phyloP scores from a whole-genome alignment of 2,329 filamentous ascomycete species.

The Paecilomyces variotii region DNA sequence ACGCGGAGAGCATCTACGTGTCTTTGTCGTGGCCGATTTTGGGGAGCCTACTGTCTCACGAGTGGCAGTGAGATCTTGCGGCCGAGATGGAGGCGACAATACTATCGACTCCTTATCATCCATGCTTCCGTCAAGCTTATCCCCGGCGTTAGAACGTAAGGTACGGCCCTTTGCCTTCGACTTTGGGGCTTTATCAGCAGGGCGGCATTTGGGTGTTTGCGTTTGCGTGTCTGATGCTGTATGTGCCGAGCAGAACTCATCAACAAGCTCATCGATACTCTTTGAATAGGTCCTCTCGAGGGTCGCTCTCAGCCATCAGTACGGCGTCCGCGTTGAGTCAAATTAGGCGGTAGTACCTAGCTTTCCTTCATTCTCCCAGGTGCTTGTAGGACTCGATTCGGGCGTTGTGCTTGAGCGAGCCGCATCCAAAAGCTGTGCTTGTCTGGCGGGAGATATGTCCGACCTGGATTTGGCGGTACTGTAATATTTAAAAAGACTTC shows the following conservation, averaged over 20 bases:
- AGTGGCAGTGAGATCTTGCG: neutral
- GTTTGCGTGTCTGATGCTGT: neutral
- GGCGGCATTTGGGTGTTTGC: neutral
- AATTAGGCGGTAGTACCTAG: neutral
- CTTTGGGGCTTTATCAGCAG: neutral
- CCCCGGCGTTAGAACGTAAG: neutral
- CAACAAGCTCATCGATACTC: conserved; percentile 3
- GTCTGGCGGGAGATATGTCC: conserved; percentile 19
- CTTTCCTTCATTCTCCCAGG: conserved; percentile 1
- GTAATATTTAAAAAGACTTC: conserved; percentile 34
- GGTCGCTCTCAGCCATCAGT: neutral
- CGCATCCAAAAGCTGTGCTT: conserved; percentile 22
- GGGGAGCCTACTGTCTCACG: neutral
- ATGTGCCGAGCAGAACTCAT: conserved; percentile 3
- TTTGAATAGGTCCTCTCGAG: conserved; percentile 1
- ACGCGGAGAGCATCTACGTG: neutral
- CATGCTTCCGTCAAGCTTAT: neutral
- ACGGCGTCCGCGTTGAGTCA: neutral
- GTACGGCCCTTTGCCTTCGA: neutral
- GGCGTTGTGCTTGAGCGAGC: conserved; percentile 12
- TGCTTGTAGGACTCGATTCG: conserved; percentile 9
- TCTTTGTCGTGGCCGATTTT: neutral
- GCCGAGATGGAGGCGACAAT: conserved; percentile 5
- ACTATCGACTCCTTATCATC: conserved; percentile 8
- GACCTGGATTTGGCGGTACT: conserved; percentile 29